These are phyloP conservation scores for Diddensiella caesifluorescens DNA, from an alignment of 805 yeast genomes.

Conservation along the genomic window DNA sequence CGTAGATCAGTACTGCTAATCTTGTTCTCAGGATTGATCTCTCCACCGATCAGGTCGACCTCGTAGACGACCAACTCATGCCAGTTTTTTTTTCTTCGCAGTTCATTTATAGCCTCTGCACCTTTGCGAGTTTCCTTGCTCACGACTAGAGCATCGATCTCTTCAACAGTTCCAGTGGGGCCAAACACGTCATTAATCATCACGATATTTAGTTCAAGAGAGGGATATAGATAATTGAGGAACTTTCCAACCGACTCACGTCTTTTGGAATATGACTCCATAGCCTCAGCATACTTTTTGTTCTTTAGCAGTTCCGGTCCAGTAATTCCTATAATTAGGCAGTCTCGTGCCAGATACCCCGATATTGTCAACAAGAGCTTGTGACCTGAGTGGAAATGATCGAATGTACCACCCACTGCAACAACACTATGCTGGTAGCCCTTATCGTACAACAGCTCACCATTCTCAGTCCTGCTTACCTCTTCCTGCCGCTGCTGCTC, in stretches of 20 bases:
- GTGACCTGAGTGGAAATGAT: constrained; percentile 94
- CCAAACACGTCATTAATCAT: constrained; percentile 86
- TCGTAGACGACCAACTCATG: constrained; percentile 45
- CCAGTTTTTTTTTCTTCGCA: constrained; percentile 54
- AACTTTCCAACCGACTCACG: constrained; percentile 44
- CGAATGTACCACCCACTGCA: constrained; percentile 94
- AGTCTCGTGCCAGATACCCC: constrained; percentile 49
- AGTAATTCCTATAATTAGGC: constrained; percentile 77
- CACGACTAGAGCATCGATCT: constrained; percentile 74
- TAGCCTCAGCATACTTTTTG: constrained; percentile 62
- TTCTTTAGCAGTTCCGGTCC: constrained; percentile 66
- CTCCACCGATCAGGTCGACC: constrained; percentile 64
- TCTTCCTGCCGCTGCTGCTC: constrained; percentile 12
- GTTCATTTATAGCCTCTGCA: constrained; percentile 63
- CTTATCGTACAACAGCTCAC: constrained; percentile 14
- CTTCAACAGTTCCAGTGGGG: constrained; percentile 73
- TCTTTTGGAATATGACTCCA: constrained; percentile 57
- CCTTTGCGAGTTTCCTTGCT: constrained; percentile 78
- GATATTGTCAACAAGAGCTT: constrained; percentile 74
- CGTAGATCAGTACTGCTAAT: constrained; percentile 82
- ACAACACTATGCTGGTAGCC: constrained; percentile 19
- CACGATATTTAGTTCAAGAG: constrained; percentile 44
- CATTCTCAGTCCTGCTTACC: constrained; percentile 12
- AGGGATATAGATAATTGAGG: constrained; percentile 44
- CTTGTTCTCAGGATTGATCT: constrained; percentile 52